Conservation (phyloP, 2,329 filamentous ascomycete genomes). For the Colletotrichum magnum region DNA sequence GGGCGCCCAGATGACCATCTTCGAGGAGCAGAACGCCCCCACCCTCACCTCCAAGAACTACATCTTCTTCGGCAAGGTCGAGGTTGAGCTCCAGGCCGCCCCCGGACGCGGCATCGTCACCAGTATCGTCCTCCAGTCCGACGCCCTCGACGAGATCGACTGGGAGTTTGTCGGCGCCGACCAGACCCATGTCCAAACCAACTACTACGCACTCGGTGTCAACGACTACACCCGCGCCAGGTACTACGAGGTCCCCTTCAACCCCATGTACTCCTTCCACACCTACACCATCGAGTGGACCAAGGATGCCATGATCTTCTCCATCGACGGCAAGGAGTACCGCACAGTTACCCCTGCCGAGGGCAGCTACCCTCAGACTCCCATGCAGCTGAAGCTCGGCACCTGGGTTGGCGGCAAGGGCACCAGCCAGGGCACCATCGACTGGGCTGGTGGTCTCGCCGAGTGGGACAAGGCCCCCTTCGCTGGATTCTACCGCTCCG, state of each 20-base stretch:
- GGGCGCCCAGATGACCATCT: conserved; percentile 65
- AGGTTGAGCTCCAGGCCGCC: conserved; percentile 61
- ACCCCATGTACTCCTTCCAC: conserved; percentile 62
- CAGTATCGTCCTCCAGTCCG: conserved; percentile 64
- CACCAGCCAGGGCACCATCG: conserved; percentile 69
- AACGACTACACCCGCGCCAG: conserved; percentile 68
- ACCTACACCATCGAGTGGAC: conserved; percentile 81
- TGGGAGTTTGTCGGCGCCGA: conserved; percentile 58
- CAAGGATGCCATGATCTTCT: conserved; percentile 69
- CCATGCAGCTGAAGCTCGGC: conserved; percentile 76
- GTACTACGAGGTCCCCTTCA: conserved; percentile 59
- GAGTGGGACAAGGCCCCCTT: conserved; percentile 49
- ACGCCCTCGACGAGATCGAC: conserved; percentile 68
- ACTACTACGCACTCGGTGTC: conserved; percentile 70
- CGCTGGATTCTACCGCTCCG: conserved; percentile 44
- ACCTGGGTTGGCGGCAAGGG: conserved; percentile 67
- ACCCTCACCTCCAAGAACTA: conserved; percentile 61
- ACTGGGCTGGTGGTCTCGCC: conserved; percentile 75
- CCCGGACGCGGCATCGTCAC: conserved; percentile 64
- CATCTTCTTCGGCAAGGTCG: conserved; percentile 67
- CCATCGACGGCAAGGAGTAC: conserved; percentile 65
- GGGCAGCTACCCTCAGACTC: conserved; percentile 77
- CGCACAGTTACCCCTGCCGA: conserved; percentile 64
- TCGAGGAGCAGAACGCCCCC: conserved; percentile 62
- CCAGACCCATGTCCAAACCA: conserved; percentile 58